phyloP scores from a whole-genome alignment of 768 basidiomycete species.

The Russula abietina region DNA sequence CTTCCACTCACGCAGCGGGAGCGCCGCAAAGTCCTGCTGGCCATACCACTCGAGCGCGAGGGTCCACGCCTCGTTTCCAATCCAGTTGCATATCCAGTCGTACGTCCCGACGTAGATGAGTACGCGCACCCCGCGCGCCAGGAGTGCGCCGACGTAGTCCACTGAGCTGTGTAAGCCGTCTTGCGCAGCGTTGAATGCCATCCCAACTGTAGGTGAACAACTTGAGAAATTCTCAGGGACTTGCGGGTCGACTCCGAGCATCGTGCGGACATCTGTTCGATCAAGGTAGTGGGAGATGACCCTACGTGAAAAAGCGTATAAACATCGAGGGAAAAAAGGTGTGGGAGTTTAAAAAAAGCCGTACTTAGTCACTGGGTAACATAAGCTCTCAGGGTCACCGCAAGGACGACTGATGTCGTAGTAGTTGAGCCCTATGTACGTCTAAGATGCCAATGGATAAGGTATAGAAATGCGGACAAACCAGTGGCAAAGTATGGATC shows the following conservation, averaged over 20 bases:
- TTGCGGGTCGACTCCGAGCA: slow-evolving; percentile 57
- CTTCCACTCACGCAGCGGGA: slow-evolving; percentile 47
- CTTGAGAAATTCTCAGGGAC: slow-evolving; percentile 37
- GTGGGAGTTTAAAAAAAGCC: not conserved
- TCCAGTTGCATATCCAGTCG: slow-evolving; percentile 56
- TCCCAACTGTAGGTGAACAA: slow-evolving; percentile 39
- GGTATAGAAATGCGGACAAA: slow-evolving; percentile 3
- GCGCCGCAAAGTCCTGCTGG: slow-evolving; percentile 39
- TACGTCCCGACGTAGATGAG: slow-evolving; percentile 52
- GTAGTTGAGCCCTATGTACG: slow-evolving; percentile 38
- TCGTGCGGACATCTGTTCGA: slow-evolving; percentile 44
- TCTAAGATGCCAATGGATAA: slow-evolving; percentile 17
- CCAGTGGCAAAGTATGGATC: slow-evolving; percentile 31
- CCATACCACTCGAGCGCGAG: slow-evolving; percentile 56
- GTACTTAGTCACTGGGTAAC: slow-evolving; percentile 51
- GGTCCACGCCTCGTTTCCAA: slow-evolving; percentile 61
- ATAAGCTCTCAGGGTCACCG: slow-evolving; percentile 47
- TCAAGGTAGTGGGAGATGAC: slow-evolving; percentile 58
- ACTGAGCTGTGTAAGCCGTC: slow-evolving; percentile 36
- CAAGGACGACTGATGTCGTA: slow-evolving; percentile 68
- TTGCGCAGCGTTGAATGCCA: slow-evolving; percentile 42
- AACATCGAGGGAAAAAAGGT: not conserved
- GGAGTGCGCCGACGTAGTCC: slow-evolving; percentile 44
- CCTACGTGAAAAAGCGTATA: slow-evolving; percentile 31
- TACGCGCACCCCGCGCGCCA: slow-evolving; percentile 49